phyloP scores from a whole-genome alignment of 2,329 filamentous ascomycete species.

The Colletotrichum sublineola region DNA sequence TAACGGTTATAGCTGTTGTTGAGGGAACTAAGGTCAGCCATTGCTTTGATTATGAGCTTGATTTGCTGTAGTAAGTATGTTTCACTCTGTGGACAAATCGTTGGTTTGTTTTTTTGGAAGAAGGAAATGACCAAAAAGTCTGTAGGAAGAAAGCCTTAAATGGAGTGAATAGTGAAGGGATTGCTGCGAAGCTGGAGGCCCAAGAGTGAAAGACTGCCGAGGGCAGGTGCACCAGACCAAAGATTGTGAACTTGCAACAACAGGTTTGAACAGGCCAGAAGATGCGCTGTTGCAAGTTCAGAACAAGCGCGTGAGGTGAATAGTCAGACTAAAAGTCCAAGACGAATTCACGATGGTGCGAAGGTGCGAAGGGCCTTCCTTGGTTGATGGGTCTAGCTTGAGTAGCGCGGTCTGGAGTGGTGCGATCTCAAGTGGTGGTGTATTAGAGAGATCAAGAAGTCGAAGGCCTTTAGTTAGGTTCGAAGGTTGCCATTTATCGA shows the following conservation, averaged over 20 bases:
- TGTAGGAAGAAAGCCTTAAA: neutral
- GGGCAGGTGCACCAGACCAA: neutral
- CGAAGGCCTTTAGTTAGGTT: neutral
- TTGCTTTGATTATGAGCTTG: constrained; percentile 1
- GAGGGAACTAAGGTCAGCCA: constrained; percentile 42
- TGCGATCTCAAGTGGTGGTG: no score
- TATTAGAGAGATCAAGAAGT: neutral
- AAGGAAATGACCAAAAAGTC: neutral
- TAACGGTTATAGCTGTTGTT: constrained; percentile 82
- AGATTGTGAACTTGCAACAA: constrained; percentile 16
- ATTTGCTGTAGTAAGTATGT: constrained; percentile 4
- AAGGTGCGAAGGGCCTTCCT: no score
- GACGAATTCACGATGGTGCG: neutral
- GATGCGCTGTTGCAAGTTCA: neutral
- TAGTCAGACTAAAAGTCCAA: neutral
- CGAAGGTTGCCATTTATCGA: neutral
- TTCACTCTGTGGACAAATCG: constrained; percentile 33
- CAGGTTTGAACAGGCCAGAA: neutral
- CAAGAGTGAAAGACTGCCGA: neutral
- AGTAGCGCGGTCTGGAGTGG: neutral
- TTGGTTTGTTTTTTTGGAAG: neutral
- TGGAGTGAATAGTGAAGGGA: neutral
- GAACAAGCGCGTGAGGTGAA: constrained; percentile 1
- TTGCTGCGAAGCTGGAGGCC: neutral
- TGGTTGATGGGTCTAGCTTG: neutral